These are phyloP conservation scores for Helianthus annuus DNA, from an alignment of 129 eudicot species.

Conservation along the genomic window DNA sequence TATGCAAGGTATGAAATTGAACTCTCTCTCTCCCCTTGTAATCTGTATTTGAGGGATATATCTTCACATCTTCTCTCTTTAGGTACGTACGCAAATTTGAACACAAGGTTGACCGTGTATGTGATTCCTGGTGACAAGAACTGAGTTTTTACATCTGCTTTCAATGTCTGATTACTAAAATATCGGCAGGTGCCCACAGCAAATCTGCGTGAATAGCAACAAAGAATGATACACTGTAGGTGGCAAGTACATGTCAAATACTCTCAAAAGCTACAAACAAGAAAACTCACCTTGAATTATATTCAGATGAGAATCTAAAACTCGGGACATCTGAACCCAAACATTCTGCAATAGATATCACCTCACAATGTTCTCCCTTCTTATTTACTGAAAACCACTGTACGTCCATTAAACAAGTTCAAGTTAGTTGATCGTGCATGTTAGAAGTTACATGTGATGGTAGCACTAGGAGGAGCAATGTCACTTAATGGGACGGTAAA, in stretches of 20 bases:
- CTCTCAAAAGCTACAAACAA: not conserved
- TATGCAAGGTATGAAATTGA: not conserved
- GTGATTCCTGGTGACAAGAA: constrained; percentile 4
- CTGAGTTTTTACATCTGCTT: not conserved
- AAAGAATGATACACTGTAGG: constrained; percentile 6
- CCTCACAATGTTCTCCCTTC: constrained; percentile 2
- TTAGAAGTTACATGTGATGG: not conserved
- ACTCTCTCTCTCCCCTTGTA: not conserved
- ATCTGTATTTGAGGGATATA: not conserved
- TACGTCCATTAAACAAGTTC: not conserved
- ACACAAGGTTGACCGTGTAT: constrained; percentile 21
- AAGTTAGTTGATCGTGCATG: not conserved
- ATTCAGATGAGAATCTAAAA: not conserved
- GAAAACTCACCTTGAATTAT: not conserved
- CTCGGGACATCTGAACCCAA: not conserved
- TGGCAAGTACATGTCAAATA: not conserved
- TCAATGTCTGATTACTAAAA: no score
- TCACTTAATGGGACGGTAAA: no score
- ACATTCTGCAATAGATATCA: constrained; percentile 12
- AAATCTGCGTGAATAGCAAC: constrained; percentile 12
- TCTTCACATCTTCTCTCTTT: no score
- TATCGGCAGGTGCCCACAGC: not conserved
- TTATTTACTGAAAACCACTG: constrained; percentile 16
- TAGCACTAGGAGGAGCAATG: not conserved
- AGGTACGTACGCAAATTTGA: not conserved